phyloP scores from a whole-genome alignment of 73 alveolate genomes.

The Paramecium pentaurelia region DNA sequence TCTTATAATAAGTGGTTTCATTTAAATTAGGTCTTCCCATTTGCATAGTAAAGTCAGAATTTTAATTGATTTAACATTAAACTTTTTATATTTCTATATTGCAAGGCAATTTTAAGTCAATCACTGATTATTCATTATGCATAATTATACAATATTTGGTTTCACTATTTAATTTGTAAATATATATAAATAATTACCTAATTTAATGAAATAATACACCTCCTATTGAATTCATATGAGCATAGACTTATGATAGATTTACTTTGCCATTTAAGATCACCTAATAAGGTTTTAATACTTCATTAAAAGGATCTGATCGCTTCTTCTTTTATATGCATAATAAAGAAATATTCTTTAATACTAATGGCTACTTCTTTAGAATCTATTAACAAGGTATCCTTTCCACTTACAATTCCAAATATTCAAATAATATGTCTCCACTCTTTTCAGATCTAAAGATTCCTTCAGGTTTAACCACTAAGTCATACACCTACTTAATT shows the following conservation, averaged over 20 bases:
- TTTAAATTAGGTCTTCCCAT: neutral
- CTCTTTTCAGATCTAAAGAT: neutral
- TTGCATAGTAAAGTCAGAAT: neutral
- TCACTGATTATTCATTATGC: neutral
- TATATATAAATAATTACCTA: neutral
- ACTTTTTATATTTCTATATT: neutral
- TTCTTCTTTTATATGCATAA: neutral
- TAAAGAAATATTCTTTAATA: neutral
- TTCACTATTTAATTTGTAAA: neutral
- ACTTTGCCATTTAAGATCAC: neutral
- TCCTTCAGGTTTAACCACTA: constrained; percentile 22
- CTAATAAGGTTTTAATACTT: neutral
- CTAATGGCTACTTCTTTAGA: neutral
- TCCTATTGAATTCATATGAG: neutral
- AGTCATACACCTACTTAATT: neutral
- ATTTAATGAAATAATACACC: constrained; percentile 20
- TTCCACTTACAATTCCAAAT: constrained; percentile 11
- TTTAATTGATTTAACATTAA: neutral
- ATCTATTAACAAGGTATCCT: neutral
- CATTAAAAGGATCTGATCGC: neutral
- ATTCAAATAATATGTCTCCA: neutral
- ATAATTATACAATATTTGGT: neutral
- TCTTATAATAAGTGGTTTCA: neutral
- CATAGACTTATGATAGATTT: neutral
- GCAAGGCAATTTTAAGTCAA: neutral